phyloP scores from a whole-genome alignment of 164 flowering plant genomes.

The Akebia trifoliata region DNA sequence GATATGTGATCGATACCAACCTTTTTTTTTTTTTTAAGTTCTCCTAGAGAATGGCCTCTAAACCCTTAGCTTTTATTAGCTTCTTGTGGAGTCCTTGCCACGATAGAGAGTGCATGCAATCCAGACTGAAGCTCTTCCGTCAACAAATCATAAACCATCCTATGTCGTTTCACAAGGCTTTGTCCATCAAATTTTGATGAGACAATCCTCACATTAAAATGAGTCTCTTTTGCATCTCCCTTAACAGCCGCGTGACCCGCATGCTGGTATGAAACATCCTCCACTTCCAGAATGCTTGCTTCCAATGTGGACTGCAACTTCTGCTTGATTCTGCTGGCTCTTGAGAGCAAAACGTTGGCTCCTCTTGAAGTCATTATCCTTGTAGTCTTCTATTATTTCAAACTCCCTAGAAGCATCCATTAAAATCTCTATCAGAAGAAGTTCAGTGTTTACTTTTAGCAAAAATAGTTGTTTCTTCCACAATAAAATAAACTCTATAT shows the following conservation, averaged over 20 bases:
- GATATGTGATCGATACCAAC: background rate
- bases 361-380: slow-evolving; percentile 38
- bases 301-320: slow-evolving; percentile 48
- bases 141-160: slow-evolving; percentile 68
- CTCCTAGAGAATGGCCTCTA: background rate
- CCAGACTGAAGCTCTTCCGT: slow-evolving; percentile 73
- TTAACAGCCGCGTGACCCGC: slow-evolving; percentile 78
- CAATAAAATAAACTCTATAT: too few species aligned
- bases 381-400: background rate
- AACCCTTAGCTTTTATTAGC: slow-evolving; percentile 15
- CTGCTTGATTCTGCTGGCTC: slow-evolving; percentile 53
- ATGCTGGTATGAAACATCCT: slow-evolving; percentile 78
- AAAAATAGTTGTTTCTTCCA: too few species aligned
- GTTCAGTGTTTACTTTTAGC: too few species aligned
- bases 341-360: slow-evolving; percentile 30
- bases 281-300: slow-evolving; percentile 47
- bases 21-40: background rate
- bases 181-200: slow-evolving; percentile 67
- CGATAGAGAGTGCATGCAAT: slow-evolving; percentile 76
- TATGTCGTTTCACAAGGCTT: slow-evolving; percentile 71
- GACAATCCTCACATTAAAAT: slow-evolving; percentile 70
- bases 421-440: too few species aligned
- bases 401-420: too few species aligned
- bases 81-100: slow-evolving; percentile 78
- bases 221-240: slow-evolving; percentile 54